Evolutionary conservation across 805 yeast genomes (phyloP), one percentile per base, ranked within the genome.

Genomic region (Hanseniaspora vineae): DNA sequence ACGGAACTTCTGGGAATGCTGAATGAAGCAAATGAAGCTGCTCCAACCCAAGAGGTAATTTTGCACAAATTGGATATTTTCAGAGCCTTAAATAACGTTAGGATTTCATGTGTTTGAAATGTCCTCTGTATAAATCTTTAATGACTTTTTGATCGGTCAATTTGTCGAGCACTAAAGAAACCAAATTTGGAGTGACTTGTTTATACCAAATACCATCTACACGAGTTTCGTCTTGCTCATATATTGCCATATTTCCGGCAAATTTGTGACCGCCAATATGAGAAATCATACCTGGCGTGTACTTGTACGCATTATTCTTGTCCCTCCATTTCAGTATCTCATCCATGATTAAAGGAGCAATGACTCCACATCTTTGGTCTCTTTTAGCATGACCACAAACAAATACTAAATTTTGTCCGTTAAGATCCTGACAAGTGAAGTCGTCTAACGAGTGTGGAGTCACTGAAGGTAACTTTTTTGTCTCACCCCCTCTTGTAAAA

Each of bases 231-330:
- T 64, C 58, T 11, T 59, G 61, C 44, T 68, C 68, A 52, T 79
- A 78, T 45, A 75, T 72, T 2, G 84, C 65, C 13, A 86, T 77
- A 56, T 86, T 86, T 0, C 95, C 95, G 1, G 96, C 95, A 62
- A 77, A 86, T 2, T 62, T 84, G 59, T 86, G 96, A 0, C 96
- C 96, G 1, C 95, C 94, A 39, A 86, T 69, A 60, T 86, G 96
- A 12, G 89, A 80, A 0, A 82, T 68, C 80, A 67, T 35, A 63
- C 61, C 2, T 65, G 52, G 4, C 67, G 66, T 2, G 51, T 19
- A 15, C 39, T 31, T 12, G 52, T 35, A 1, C 43, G 42, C 10
- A 37, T 39, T 11, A 32, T 44, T 1, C 14, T 23, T 1, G 40
- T 15, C 1, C 35, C 15, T 35, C 44, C 46, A 3, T 9, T 46